Base-by-base conservation (phyloP, 352 stramenopile genomes). In the Globisporangium heterothallicum region DNA sequence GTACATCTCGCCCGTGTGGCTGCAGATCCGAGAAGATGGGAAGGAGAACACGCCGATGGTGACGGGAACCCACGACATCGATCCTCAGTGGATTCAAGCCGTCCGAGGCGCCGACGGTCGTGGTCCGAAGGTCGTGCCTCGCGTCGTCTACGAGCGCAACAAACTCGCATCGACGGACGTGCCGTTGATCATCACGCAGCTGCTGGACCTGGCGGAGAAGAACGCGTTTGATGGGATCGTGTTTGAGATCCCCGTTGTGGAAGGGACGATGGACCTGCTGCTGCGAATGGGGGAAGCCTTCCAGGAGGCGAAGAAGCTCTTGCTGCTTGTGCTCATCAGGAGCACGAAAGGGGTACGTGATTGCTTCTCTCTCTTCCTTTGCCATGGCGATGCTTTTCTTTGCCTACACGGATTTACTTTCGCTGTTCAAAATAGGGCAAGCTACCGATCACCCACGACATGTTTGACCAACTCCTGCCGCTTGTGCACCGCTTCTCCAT, bases 121-220 rank as follows among this genome's bases (percentile, higher is more conserved):
- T 4, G 61, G 49, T 2, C 78, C 76, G 7, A 61, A 64, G n/a
- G 68, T 92, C 19, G 79, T 92, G 14, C 79, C 82, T 40, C 75
- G 82, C 24, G 71, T 92, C 38, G 69, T 92, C 41, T 92, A 91
- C 59, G 82, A 92, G 52, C 81, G 81, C 54, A 88, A 86, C 44
- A 57, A 57, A 18, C 68, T 90, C 5, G 61, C 53, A 24, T 72
- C 66, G 4, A 54, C 68, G 6, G 78, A 90, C 26, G 60, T 86
- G 6, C 62, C 65, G 6, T 36, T 78, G 43, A 87, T 92, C 52
- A 72, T 86, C 21, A 53, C 66, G 8, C 44, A 68, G 18, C 58
- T 92, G 41, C 43, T 86, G 42, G n/a, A 49, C 38, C 43, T 88
- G 21, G 59, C 63, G 6, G 30, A 66, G 12, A 40, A 68, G 4